Percentiles rank a stretch among this genome's conserved stretches.
phyloP scores from a whole-genome alignment of 2,329 filamentous ascomycete genomes.

The Phyllosticta paracitricarpa region DNA sequence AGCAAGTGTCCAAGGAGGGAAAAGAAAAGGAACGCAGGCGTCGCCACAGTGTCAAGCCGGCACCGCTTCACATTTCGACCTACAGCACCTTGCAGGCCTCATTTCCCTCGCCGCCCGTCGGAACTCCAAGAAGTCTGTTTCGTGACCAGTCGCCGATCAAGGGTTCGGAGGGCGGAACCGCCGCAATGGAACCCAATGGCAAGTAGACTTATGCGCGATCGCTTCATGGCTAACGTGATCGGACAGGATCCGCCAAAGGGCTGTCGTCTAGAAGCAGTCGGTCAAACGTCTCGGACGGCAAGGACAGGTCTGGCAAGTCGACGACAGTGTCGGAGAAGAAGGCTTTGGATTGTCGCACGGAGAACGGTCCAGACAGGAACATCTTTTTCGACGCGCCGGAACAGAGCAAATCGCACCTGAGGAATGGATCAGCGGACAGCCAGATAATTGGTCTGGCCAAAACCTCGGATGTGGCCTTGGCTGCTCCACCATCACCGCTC shows the following conservation, averaged over 20 bases:
- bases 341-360: not conserved
- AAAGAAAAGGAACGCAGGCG: not conserved
- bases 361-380: not conserved
- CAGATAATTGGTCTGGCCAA: constrained; percentile 2
- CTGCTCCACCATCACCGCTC: constrained; percentile 3
- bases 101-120: not conserved
- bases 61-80: not conserved
- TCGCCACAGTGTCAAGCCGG: not conserved
- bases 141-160: not conserved
- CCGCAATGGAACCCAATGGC: not conserved
- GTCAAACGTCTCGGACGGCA: not conserved
- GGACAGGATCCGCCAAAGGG: not conserved
- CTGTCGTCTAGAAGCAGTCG: not conserved
- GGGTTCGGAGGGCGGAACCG: not conserved
- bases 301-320: not conserved
- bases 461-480: constrained; percentile 1
- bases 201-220: not conserved
- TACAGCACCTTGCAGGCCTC: not conserved
- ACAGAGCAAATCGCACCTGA: not conserved
- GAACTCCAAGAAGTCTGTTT: not conserved
- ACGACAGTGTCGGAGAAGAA: not conserved
- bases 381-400: not conserved
- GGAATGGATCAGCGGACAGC: not conserved
- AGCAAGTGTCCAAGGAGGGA: not conserved
- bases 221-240: not conserved